Evolutionary conservation across 768 basidiomycete species (phyloP).

Genomic region (Phlebiopsis flavidoalba): DNA sequence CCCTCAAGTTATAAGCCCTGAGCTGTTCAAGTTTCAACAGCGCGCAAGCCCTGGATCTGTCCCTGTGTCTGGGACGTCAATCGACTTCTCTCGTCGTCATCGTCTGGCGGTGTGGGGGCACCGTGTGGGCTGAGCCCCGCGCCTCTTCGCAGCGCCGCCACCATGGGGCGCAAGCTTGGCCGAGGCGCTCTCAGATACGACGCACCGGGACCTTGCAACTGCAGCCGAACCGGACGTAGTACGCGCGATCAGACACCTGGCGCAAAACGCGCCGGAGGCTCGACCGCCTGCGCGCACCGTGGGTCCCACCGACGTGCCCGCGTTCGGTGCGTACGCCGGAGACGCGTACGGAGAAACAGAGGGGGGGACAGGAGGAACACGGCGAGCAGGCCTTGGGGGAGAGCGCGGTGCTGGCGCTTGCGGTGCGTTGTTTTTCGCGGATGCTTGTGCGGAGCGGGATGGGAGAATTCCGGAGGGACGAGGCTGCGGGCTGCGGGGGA

Average conservation of each 20-base stretch:
- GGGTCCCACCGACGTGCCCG: neutral
- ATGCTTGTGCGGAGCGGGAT: slow-evolving; percentile 29
- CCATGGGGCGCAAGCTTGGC: neutral
- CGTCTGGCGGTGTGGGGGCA: neutral
- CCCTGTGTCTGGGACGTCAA: slow-evolving; percentile 10
- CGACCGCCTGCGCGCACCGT: neutral
- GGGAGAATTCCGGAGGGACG: slow-evolving; percentile 28
- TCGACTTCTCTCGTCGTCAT: neutral
- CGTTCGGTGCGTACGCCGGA: too few species aligned
- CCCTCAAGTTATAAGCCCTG: neutral
- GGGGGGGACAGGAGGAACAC: neutral
- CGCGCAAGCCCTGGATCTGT: neutral
- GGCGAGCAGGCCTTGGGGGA: slow-evolving; percentile 28
- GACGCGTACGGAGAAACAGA: neutral
- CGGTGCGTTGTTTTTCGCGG: slow-evolving; percentile 28
- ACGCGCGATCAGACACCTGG: slow-evolving; percentile 16
- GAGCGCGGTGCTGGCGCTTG: slow-evolving; percentile 31
- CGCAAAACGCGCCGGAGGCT: slow-evolving; percentile 10
- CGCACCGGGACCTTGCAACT: slow-evolving; percentile 19
- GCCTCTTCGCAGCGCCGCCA: slow-evolving; percentile 4
- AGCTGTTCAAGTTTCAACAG: slow-evolving; percentile 12
- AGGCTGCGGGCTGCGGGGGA: slow-evolving; percentile 21
- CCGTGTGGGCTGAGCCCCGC: slow-evolving; percentile 10
- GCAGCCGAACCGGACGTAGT: slow-evolving; percentile 24
- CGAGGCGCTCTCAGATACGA: neutral